phyloP scores from a whole-genome alignment of 495 filamentous ascomycete genomes.

The Podospora conica region DNA sequence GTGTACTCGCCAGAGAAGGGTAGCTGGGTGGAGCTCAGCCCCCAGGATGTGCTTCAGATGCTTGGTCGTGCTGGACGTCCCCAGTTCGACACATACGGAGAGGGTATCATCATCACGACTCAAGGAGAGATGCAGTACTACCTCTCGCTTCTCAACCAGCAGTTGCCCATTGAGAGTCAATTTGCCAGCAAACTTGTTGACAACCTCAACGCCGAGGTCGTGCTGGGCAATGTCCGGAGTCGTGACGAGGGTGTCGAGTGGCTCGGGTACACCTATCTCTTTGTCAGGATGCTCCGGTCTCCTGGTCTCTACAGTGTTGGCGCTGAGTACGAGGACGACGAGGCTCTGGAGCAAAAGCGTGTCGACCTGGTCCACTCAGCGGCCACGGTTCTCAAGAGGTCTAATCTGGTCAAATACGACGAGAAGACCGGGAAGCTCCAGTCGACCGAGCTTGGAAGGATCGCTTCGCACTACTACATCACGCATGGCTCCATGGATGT shows the following conservation, averaged over 20 bases:
- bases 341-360: constrained; percentile 86
- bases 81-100: constrained; percentile 95
- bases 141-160: constrained; percentile 90
- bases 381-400: constrained; percentile 78
- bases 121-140: constrained; percentile 96
- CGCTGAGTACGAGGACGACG: constrained; percentile 88
- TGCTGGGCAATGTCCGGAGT: constrained; percentile 87
- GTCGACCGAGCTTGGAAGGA: constrained; percentile 86
- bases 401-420: constrained; percentile 88
- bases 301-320: constrained; percentile 95
- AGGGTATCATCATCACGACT: constrained; percentile 97
- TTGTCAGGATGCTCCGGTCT: constrained; percentile 94
- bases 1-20: constrained; percentile 98
- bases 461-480: constrained; percentile 98
- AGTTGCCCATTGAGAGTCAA: constrained; percentile 95
- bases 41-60: constrained; percentile 98
- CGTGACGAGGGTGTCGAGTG: constrained; percentile 96
- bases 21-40: constrained; percentile 96
- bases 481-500: constrained; percentile 92
- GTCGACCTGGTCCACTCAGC: constrained; percentile 96
- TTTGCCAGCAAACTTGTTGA: constrained; percentile 89
- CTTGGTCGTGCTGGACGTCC: constrained; percentile 93
- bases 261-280: constrained; percentile 98
- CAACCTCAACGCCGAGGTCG: constrained; percentile 95
- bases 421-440: constrained; percentile 86